Conservation (phyloP, 345 rosid species). For the Capsella bursapastoris region DNA sequence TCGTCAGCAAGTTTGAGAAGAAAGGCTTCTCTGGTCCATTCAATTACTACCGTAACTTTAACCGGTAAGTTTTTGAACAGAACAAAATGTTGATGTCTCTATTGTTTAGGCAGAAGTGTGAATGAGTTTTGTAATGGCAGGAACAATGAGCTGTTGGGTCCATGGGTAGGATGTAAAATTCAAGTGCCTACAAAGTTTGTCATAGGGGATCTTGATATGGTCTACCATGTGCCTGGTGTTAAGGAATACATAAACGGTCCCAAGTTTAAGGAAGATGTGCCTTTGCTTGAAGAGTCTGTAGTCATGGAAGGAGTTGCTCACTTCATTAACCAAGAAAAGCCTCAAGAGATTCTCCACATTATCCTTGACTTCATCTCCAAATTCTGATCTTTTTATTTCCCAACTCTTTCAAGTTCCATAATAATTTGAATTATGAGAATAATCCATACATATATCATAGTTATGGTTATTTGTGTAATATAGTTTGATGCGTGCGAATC, state of each 20-base stretch:
- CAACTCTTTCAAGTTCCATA: background rate
- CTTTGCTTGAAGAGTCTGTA: conserved; percentile 40
- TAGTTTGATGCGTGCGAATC: no score
- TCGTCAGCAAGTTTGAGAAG: conserved; percentile 39
- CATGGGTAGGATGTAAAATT: conserved; percentile 39
- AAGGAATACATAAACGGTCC: conserved; percentile 44
- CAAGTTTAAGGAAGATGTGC: conserved; percentile 39
- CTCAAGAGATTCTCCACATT: conserved; percentile 34
- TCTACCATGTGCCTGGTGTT: conserved; percentile 29
- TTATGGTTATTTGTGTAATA: no score
- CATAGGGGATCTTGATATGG: conserved; percentile 30
- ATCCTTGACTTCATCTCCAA: conserved; percentile 40
- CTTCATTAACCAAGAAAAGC: conserved; percentile 42
- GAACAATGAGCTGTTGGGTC: conserved; percentile 40
- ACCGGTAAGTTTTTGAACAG: conserved; percentile 15
- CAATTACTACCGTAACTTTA: conserved; percentile 42
- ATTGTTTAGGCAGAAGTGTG: background rate
- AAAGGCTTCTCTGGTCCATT: conserved; percentile 15
- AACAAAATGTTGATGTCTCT: background rate
- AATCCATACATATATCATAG: no score
- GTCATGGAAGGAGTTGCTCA: conserved; percentile 43
- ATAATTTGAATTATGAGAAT: background rate
- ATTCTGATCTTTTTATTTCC: conserved; percentile 14
- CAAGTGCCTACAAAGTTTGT: conserved; percentile 40
- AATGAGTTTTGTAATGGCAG: conserved; percentile 2